Conservation (phyloP, 2,329 filamentous ascomycete species). For the Biscogniauxia mediterranea region DNA sequence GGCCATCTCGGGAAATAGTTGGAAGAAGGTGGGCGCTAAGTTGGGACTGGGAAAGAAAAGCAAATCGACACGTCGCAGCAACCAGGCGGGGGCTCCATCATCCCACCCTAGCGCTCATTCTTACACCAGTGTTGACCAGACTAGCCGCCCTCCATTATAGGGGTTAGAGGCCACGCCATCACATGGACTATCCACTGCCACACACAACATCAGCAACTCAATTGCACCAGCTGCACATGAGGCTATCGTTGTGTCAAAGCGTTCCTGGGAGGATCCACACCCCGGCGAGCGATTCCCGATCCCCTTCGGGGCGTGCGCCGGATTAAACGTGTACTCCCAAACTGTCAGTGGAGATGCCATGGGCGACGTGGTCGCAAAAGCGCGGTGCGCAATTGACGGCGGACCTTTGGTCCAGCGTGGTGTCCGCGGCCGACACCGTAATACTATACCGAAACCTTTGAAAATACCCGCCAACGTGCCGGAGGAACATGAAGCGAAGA, state of each 20-base stretch:
- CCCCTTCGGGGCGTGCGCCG: conserved; percentile 26
- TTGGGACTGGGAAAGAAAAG: conserved; percentile 56
- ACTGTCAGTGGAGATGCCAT: conserved; percentile 32
- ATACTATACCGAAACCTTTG: conserved; percentile 28
- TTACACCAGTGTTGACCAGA: conserved; percentile 34
- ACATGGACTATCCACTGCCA: conserved; percentile 39
- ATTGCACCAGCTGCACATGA: conserved; percentile 18
- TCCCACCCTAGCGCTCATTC: conserved; percentile 29
- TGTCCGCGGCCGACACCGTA: conserved; percentile 26
- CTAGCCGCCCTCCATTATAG: conserved; percentile 49
- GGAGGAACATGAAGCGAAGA: conserved; percentile 24
- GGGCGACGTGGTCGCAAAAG: conserved; percentile 51
- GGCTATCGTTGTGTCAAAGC: conserved; percentile 19
- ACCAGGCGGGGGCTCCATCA: conserved; percentile 45
- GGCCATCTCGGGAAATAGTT: conserved; percentile 55
- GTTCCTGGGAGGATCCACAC: conserved; percentile 45
- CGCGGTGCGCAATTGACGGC: conserved; percentile 27
- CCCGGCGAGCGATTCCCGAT: conserved; percentile 42
- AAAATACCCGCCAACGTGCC: conserved; percentile 31
- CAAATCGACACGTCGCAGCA: conserved; percentile 44
- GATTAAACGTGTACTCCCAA: conserved; percentile 19
- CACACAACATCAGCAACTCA: conserved; percentile 23
- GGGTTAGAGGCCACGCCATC: conserved; percentile 56
- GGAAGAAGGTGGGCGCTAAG: conserved; percentile 64
- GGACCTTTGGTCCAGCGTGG: conserved; percentile 23